Conservation (phyloP, 441 rosid species). For the Hypseocharis bilobata region DNA sequence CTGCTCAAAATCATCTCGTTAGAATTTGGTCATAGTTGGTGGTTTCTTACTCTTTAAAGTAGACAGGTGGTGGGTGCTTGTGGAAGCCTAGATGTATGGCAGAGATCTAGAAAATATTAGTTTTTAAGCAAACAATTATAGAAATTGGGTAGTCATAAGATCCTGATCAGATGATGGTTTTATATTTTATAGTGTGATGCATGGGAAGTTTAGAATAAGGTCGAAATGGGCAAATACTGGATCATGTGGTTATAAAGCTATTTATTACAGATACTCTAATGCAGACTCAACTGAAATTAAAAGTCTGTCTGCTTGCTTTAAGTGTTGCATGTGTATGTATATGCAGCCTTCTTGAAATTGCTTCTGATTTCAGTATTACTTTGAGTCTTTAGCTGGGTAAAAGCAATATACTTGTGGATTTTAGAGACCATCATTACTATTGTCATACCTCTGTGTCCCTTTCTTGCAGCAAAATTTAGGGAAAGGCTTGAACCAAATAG, state of each 20-base stretch:
- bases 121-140: too few relatives aligned
- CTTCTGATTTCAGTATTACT: neutral
- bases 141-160: neutral
- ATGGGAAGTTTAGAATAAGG: constrained; percentile 1
- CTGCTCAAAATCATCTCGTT: neutral
- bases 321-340: too few relatives aligned
- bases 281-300: too few relatives aligned
- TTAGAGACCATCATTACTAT: constrained; percentile 9
- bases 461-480: constrained; percentile 67
- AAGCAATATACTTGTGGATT: neutral
- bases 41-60: neutral
- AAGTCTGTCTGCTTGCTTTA: too few relatives aligned
- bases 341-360: neutral
- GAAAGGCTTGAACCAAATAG: constrained; percentile 62
- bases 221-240: neutral
- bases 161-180: neutral
- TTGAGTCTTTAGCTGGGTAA: neutral
- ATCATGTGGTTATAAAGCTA: too few relatives aligned
- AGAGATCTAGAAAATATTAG: too few relatives aligned
- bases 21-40: neutral
- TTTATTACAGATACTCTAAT: too few relatives aligned
- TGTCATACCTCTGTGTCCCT: constrained; percentile 16
- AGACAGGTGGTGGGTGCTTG: too few relatives aligned
- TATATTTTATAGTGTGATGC: neutral
- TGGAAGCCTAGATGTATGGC: too few relatives aligned